These are phyloP conservation scores for Nemania sp. DNA, from an alignment of 2,329 filamentous ascomycete species.

Conservation along the genomic window DNA sequence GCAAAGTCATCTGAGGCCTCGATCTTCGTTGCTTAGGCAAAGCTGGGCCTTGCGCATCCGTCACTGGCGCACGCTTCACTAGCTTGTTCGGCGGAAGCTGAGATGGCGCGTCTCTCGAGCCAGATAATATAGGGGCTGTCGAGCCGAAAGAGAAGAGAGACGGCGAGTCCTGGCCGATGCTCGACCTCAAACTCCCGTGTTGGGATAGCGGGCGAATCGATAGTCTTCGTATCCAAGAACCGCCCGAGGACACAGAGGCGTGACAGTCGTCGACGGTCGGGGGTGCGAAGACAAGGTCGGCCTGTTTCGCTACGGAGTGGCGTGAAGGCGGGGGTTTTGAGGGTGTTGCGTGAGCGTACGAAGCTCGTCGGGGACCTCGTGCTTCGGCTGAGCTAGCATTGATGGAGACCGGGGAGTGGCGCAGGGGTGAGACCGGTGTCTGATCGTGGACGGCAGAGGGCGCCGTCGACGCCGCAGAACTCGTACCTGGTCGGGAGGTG, in stretches of 20 bases:
- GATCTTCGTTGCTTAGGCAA: conserved; percentile 53
- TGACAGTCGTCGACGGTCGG: conserved; percentile 51
- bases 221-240: conserved; percentile 74
- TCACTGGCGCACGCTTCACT: conserved; percentile 71
- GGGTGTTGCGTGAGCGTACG: conserved; percentile 46
- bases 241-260: conserved; percentile 64
- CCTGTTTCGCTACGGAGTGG: conserved; percentile 47
- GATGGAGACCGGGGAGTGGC: conserved; percentile 25
- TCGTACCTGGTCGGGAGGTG: conserved; percentile 48
- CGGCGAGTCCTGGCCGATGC: conserved; percentile 66
- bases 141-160: conserved; percentile 72
- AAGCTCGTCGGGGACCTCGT: conserved; percentile 37
- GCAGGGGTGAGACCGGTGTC: conserved; percentile 41
- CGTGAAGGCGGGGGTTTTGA: conserved; percentile 47
- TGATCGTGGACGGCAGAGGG: conserved; percentile 42
- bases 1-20: conserved; percentile 66
- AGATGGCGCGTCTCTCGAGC: conserved; percentile 44
- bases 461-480: conserved; percentile 43
- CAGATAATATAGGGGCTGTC: conserved; percentile 63
- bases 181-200: conserved; percentile 67
- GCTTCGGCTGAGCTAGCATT: conserved; percentile 31
- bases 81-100: conserved; percentile 72
- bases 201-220: conserved; percentile 69
- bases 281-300: conserved; percentile 28
- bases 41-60: conserved; percentile 51